These are phyloP conservation scores for Podila epicladia DNA, from an alignment of 192 early-diverging fungal genomes.

Conservation along the genomic window DNA sequence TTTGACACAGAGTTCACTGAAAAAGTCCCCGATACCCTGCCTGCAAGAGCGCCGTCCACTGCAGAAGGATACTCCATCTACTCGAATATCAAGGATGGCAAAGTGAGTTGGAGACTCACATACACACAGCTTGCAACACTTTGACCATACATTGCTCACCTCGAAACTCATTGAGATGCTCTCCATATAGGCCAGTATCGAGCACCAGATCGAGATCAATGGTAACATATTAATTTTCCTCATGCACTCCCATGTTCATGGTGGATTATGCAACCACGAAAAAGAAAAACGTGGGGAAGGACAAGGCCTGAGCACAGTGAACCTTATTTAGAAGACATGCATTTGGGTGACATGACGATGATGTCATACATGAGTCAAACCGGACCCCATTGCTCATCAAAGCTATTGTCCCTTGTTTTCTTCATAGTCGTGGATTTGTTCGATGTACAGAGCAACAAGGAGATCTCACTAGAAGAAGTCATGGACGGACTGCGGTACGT, in stretches of 20 bases:
- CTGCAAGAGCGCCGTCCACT: constrained; percentile 1
- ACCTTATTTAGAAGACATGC: no score
- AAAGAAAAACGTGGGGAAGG: not conserved
- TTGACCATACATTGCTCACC: no score
- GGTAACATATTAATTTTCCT: constrained; percentile 6
- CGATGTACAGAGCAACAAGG: constrained; percentile 71
- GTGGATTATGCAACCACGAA: not conserved
- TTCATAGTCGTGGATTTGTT: constrained; percentile 81
- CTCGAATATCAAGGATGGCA: constrained; percentile 48
- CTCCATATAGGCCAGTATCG: constrained; percentile 28
- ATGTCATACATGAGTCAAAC: no score
- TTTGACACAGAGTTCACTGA: not conserved
- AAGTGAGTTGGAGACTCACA: constrained; percentile 7
- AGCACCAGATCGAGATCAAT: constrained; percentile 53
- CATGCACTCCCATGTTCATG: no score
- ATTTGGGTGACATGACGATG: no score
- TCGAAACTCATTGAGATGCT: not conserved
- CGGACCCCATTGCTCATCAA: no score
- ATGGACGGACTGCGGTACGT: constrained; percentile 92
- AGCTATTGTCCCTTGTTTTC: not conserved
- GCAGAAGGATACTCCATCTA: constrained; percentile 48
- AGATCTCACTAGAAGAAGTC: constrained; percentile 82
- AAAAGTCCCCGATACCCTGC: not conserved
- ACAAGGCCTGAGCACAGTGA: no score
- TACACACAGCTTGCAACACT: not conserved